Conservation (phyloP, 2,329 filamentous ascomycete genomes). For the Chaetomium sp. region DNA sequence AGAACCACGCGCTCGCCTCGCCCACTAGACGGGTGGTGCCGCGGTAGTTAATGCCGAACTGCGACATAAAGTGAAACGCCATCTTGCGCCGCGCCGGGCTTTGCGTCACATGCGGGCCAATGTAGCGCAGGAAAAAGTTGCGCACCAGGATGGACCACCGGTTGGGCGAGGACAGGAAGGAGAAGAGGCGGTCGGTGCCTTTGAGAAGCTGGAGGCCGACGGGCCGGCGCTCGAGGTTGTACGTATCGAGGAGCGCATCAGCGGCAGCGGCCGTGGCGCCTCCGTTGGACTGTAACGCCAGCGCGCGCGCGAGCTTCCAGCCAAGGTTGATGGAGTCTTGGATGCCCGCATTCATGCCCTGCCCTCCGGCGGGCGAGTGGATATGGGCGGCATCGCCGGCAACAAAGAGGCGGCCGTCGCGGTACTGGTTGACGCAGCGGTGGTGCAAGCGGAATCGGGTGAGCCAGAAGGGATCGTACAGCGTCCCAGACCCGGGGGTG, state of each 20-base stretch:
- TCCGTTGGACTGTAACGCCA: constrained; percentile 25
- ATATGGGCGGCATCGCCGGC: constrained; percentile 53
- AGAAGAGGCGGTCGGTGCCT: constrained; percentile 38
- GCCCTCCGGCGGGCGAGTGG: constrained; percentile 48
- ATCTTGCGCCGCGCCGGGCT: constrained; percentile 18
- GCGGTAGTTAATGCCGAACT: constrained; percentile 39
- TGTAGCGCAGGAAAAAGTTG: constrained; percentile 32
- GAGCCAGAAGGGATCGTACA: constrained; percentile 34
- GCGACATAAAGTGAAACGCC: constrained; percentile 33
- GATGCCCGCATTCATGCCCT: constrained; percentile 52
- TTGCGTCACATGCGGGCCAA: constrained; percentile 32
- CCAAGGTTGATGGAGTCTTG: constrained; percentile 48
- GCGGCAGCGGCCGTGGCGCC: background rate
- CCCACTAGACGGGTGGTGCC: constrained; percentile 33
- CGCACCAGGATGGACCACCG: constrained; percentile 32
- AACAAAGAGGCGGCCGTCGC: constrained; percentile 43
- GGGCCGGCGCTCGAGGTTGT: constrained; percentile 25
- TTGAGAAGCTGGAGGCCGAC: constrained; percentile 38
- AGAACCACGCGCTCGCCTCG: constrained; percentile 23
- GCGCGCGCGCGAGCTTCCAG: constrained; percentile 45
- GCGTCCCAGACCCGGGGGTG: constrained; percentile 22
- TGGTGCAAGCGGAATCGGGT: constrained; percentile 41
- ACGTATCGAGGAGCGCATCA: constrained; percentile 35
- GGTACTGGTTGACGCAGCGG: constrained; percentile 36
- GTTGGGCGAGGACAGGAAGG: constrained; percentile 31